These are phyloP conservation scores for Lodderomyces elongisporus DNA, from an alignment of 1,139 yeast species.

Conservation along the genomic window DNA sequence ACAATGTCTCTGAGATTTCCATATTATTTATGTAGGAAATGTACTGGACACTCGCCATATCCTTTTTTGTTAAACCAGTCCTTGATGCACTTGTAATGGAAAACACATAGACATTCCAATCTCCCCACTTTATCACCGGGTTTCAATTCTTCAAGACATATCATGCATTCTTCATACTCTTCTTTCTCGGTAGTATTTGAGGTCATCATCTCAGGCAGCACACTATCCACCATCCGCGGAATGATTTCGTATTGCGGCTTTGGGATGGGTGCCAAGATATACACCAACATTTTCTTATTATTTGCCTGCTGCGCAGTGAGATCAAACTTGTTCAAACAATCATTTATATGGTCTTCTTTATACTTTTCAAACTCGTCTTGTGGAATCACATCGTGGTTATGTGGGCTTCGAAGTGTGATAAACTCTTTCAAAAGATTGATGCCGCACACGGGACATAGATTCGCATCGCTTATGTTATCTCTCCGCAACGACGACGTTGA, in stretches of 20 bases:
- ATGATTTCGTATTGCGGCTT: constrained; percentile 37
- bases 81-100: constrained; percentile 84
- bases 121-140: constrained; percentile 91
- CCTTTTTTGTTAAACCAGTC: constrained; percentile 89
- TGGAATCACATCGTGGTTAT: constrained; percentile 11
- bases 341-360: constrained; percentile 63
- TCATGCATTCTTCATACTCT: constrained; percentile 69
- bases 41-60: constrained; percentile 83
- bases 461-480: constrained; percentile 27
- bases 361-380: constrained; percentile 39
- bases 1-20: no score
- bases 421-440: constrained; percentile 51
- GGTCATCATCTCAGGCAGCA: neutral
- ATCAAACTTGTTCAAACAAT: constrained; percentile 64
- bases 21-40: constrained; percentile 35
- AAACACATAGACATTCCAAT: constrained; percentile 88
- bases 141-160: constrained; percentile 81
- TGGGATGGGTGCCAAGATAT: constrained; percentile 58
- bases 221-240: constrained; percentile 18
- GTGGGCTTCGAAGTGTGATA: constrained; percentile 27
- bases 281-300: constrained; percentile 73
- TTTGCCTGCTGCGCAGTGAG: constrained; percentile 59
- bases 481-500: constrained; percentile 6
- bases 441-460: constrained; percentile 45
- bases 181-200: constrained; percentile 8